These are phyloP conservation scores for Pleurotus salmoneostramineus DNA, from an alignment of 768 basidiomycete species.

Conservation along the genomic window DNA sequence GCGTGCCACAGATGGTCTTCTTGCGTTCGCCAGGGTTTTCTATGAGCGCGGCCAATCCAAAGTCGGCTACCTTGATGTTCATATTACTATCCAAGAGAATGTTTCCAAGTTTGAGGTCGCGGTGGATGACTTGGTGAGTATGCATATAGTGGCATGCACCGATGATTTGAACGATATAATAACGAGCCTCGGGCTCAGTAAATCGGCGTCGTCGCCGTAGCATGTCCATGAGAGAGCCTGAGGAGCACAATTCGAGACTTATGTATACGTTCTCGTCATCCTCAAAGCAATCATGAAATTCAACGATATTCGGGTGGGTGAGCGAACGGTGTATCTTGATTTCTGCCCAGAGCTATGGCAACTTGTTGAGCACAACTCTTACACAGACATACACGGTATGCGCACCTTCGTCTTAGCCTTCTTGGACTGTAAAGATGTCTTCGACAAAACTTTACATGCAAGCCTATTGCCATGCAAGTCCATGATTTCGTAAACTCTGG, in stretches of 20 bases:
- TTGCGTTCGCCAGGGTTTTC: slow-evolving; percentile 96
- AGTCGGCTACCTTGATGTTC: slow-evolving; percentile 97
- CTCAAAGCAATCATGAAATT: slow-evolving; percentile 93
- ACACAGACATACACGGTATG: not conserved
- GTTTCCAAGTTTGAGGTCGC: slow-evolving; percentile 95
- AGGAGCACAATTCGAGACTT: slow-evolving; percentile 88
- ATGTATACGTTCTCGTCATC: slow-evolving; percentile 96
- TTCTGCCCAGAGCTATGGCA: slow-evolving; percentile 86
- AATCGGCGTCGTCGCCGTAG: slow-evolving; percentile 83
- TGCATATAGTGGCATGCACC: slow-evolving; percentile 99
- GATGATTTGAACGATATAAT: slow-evolving; percentile 91
- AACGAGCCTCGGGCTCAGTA: slow-evolving; percentile 89
- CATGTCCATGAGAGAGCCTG: slow-evolving; percentile 89
- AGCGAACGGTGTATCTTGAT: slow-evolving; percentile 96
- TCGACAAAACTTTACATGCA: slow-evolving; percentile 96
- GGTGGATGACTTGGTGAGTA: slow-evolving; percentile 92
- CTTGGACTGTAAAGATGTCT: slow-evolving; percentile 86
- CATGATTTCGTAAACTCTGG: slow-evolving; percentile 93
- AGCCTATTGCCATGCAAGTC: slow-evolving; percentile 59
- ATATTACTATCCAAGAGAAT: slow-evolving; percentile 87
- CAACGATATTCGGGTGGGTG: slow-evolving; percentile 88
- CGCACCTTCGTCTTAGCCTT: slow-evolving; percentile 95
- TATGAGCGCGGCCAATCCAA: slow-evolving; percentile 94
- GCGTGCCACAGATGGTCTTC: slow-evolving; percentile 99
- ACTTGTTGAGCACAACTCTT: not conserved